phyloP scores from a whole-genome alignment of 2,329 filamentous ascomycete species.

The Alternaria panax region DNA sequence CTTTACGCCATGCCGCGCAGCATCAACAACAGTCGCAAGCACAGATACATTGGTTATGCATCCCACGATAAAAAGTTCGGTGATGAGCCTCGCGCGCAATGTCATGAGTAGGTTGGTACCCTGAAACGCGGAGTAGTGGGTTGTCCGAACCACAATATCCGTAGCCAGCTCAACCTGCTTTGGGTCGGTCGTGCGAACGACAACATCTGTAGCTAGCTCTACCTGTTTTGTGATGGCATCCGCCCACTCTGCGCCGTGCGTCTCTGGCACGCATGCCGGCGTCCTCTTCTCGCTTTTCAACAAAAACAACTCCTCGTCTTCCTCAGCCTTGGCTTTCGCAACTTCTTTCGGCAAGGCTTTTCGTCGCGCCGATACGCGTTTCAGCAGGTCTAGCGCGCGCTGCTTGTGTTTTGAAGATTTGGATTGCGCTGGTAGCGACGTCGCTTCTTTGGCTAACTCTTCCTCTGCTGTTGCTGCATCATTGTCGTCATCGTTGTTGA shows the following conservation, averaged over 20 bases:
- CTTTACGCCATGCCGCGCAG: slow-evolving; percentile 84
- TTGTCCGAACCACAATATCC: slow-evolving; percentile 70
- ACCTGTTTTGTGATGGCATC: slow-evolving; percentile 60
- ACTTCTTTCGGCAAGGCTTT: slow-evolving; percentile 38
- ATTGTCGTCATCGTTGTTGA: slow-evolving; percentile 46
- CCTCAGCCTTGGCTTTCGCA: slow-evolving; percentile 40
- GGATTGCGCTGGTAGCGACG: slow-evolving; percentile 40
- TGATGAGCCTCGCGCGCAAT: slow-evolving; percentile 86
- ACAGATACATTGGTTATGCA: slow-evolving; percentile 87
- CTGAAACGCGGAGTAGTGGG: slow-evolving; percentile 87
- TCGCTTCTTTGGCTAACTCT: slow-evolving; percentile 27
- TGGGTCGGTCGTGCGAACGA: slow-evolving; percentile 73
- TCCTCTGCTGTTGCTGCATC: slow-evolving; percentile 46
- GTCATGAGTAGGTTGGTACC: slow-evolving; percentile 75
- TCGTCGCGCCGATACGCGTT: slow-evolving; percentile 45
- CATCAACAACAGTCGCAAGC: slow-evolving; percentile 90
- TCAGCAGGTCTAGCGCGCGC: slow-evolving; percentile 48
- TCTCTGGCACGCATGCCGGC: slow-evolving; percentile 53
- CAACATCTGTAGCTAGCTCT: slow-evolving; percentile 58
- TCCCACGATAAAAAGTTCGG: slow-evolving; percentile 88
- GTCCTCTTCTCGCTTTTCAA: slow-evolving; percentile 47
- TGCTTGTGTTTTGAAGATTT: slow-evolving; percentile 46
- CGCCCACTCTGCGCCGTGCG: slow-evolving; percentile 60
- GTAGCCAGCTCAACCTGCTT: slow-evolving; percentile 57
- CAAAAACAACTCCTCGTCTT: slow-evolving; percentile 58